Conservation (phyloP, 306 rosid genomes). For the Astragalus glycyphyllos region DNA sequence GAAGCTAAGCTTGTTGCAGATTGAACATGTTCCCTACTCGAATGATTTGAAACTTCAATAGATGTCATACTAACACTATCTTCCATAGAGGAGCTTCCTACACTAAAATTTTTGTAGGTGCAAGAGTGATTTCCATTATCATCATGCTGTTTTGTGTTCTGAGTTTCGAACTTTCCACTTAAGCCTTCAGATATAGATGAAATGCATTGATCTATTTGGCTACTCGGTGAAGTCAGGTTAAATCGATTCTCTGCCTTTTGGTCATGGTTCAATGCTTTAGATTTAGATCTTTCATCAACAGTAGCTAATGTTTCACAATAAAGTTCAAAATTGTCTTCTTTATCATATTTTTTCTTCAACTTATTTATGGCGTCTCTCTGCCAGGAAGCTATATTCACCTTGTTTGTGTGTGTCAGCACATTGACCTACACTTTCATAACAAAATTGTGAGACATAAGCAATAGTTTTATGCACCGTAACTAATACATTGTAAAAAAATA, state of each 20-base stretch:
- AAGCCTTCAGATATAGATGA: conserved; percentile 30
- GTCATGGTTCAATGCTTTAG: conserved; percentile 27
- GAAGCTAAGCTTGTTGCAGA: conserved; percentile 36
- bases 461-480: conserved; percentile 14
- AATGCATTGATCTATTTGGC: conserved; percentile 40
- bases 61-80: conserved; percentile 27
- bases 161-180: conserved; percentile 35
- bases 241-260: conserved; percentile 24
- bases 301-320: conserved; percentile 39
- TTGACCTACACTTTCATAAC: conserved; percentile 46
- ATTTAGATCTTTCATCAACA: conserved; percentile 26
- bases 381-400: conserved; percentile 58
- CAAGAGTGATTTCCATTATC: conserved; percentile 16
- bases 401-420: conserved; percentile 48
- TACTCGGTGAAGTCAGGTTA: conserved; percentile 31
- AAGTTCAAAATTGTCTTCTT: conserved; percentile 54
- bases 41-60: conserved; percentile 35
- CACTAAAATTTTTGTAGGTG: conserved; percentile 1
- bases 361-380: conserved; percentile 48
- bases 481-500: conserved; percentile 19
- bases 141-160: conserved; percentile 27
- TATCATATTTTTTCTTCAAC: conserved; percentile 46
- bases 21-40: conserved; percentile 42
- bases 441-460: conserved; percentile 36
- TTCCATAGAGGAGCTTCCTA: conserved; percentile 24